phyloP scores from a whole-genome alignment of 345 rosid species.

The Brassica cretica region DNA sequence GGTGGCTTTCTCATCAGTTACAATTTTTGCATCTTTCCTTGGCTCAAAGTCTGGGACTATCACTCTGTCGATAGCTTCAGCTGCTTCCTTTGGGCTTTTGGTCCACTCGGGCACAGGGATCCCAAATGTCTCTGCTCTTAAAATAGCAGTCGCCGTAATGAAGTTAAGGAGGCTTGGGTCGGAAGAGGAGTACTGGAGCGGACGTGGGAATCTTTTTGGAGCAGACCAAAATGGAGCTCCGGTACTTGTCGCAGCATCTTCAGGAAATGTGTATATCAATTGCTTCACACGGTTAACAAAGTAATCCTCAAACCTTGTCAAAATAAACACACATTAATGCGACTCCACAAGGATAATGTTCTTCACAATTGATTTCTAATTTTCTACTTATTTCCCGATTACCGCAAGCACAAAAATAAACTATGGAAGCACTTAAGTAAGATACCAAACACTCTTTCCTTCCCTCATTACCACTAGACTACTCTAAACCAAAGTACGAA shows the following conservation, averaged over 20 bases:
- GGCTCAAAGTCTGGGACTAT: constrained; percentile 71
- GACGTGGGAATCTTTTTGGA: constrained; percentile 70
- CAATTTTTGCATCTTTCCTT: constrained; percentile 59
- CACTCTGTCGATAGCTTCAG: constrained; percentile 60
- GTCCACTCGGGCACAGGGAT: constrained; percentile 78
- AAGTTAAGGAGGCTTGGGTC: constrained; percentile 77
- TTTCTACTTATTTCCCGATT: background rate
- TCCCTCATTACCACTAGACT: background rate
- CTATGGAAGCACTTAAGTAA: background rate
- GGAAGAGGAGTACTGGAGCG: constrained; percentile 61
- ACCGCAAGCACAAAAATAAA: background rate
- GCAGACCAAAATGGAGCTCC: constrained; percentile 83
- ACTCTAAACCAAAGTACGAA: background rate
- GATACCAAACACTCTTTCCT: background rate
- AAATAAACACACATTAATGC: constrained; percentile 3
- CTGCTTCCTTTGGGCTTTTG: constrained; percentile 50
- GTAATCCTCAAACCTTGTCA: constrained; percentile 83
- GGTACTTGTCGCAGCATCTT: constrained; percentile 72
- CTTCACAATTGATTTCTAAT: background rate
- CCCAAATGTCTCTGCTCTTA: constrained; percentile 84
- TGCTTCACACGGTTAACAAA: constrained; percentile 83
- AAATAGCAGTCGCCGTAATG: constrained; percentile 65
- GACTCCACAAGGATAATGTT: background rate
- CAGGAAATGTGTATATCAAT: constrained; percentile 76
- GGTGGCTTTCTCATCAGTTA: constrained; percentile 69